Conservation (phyloP, 371 early-diverging fungal species). For the Mortierella sp. region DNA sequence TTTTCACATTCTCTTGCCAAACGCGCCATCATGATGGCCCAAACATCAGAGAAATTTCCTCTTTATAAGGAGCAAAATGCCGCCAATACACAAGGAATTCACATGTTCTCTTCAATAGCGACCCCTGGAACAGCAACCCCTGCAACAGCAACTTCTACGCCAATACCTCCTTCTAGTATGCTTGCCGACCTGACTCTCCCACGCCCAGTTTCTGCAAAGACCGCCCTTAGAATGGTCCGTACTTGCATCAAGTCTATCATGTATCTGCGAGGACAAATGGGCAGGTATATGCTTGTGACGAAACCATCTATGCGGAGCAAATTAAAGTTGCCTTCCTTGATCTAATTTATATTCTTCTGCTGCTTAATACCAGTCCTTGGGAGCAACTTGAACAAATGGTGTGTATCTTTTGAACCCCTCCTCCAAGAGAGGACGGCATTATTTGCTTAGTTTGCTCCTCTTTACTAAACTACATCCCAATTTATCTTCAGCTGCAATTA, state of each 20-base stretch:
- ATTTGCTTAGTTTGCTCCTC: neutral
- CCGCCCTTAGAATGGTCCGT: slow-evolving; percentile 31
- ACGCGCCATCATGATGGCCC: neutral
- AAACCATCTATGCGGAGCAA: neutral
- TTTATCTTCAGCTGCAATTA: neutral
- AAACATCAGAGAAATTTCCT: neutral
- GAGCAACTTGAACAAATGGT: slow-evolving; percentile 36
- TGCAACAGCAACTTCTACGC: neutral
- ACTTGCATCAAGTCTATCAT: slow-evolving; percentile 29
- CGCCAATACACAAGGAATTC: neutral
- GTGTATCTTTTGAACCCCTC: neutral
- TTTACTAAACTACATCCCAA: neutral
- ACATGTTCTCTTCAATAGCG: neutral
- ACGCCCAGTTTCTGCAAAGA: slow-evolving; percentile 23
- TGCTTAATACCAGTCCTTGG: slow-evolving; percentile 15
- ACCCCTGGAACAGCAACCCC: neutral
- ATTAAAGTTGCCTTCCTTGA: neutral
- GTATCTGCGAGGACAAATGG: slow-evolving; percentile 45
- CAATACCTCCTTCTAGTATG: slow-evolving; percentile 12
- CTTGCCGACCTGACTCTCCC: slow-evolving; percentile 36
- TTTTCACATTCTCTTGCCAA: neutral
- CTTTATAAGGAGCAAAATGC: neutral
- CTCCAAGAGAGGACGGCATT: neutral
- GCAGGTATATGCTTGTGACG: slow-evolving; percentile 17
- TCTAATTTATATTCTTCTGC: neutral